Conservation (phyloP, 2,329 filamentous ascomycete genomes). For the Phoma sp. region DNA sequence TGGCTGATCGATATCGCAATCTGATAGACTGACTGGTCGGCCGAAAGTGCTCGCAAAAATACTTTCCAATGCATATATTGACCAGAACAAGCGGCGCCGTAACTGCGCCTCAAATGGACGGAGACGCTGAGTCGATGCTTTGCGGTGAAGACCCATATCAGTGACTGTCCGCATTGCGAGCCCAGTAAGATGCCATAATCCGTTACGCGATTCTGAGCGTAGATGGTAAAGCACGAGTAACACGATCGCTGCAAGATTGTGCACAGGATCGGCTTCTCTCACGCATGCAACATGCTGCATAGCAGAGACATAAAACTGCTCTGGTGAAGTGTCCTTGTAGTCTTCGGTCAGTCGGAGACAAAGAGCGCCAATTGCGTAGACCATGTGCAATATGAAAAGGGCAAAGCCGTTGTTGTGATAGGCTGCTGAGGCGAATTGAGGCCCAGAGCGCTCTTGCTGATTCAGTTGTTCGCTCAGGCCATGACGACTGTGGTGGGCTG, state of each 20-base stretch:
- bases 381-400: constrained; percentile 59
- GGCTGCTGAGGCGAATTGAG: constrained; percentile 9
- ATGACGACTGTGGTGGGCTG: constrained; percentile 41
- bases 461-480: background rate
- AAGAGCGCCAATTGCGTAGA: constrained; percentile 60
- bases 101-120: constrained; percentile 53
- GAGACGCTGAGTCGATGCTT: constrained; percentile 52
- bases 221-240: constrained; percentile 60
- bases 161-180: constrained; percentile 61
- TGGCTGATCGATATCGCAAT: constrained; percentile 59
- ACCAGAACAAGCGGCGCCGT: constrained; percentile 59
- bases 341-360: constrained; percentile 56
- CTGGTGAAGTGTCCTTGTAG: constrained; percentile 44
- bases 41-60: constrained; percentile 59
- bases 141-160: constrained; percentile 59
- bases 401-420: constrained; percentile 50
- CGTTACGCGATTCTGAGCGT: constrained; percentile 57
- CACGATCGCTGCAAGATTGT: constrained; percentile 61
- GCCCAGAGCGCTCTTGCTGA: background rate
- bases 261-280: constrained; percentile 55
- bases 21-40: constrained; percentile 58
- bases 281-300: constrained; percentile 58
- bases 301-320: constrained; percentile 58
- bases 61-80: constrained; percentile 58
- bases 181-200: constrained; percentile 62